These are phyloP conservation scores for Achaetomium macrosporum DNA, from an alignment of 2,329 filamentous ascomycete genomes.

Conservation along the genomic window DNA sequence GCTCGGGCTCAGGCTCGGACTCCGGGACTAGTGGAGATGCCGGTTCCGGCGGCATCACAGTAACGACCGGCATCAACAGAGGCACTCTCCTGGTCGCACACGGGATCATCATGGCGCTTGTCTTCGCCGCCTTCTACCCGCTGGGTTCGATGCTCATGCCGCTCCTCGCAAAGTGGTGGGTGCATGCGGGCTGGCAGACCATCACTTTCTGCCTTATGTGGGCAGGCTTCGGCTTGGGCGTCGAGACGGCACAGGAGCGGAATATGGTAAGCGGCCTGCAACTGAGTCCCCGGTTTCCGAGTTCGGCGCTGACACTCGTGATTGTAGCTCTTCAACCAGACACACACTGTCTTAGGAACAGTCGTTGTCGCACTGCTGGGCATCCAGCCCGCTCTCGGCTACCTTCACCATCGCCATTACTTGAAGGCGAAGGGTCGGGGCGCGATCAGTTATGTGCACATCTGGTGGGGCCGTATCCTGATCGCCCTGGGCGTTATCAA, in stretches of 20 bases:
- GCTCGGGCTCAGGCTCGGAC: conserved; percentile 10
- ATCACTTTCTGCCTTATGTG: conserved; percentile 53
- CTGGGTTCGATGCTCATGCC: conserved; percentile 57
- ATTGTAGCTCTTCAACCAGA: conserved; percentile 43
- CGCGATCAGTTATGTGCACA: conserved; percentile 49
- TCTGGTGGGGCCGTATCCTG: conserved; percentile 56
- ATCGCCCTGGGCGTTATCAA: conserved; percentile 57
- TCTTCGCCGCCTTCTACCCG: conserved; percentile 54
- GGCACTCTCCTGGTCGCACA: conserved; percentile 38
- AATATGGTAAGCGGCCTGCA: conserved; percentile 36
- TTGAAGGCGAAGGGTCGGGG: conserved; percentile 42
- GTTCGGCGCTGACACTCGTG: conserved; percentile 14
- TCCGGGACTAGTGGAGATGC: conserved; percentile 10
- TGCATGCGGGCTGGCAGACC: conserved; percentile 53
- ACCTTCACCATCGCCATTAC: conserved; percentile 52
- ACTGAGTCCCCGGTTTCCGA: background rate
- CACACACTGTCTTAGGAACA: conserved; percentile 53
- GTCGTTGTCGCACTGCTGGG: conserved; percentile 48
- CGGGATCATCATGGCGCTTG: conserved; percentile 56
- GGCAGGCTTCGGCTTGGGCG: conserved; percentile 53
- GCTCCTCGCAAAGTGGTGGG: conserved; percentile 48
- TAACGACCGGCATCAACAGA: background rate
- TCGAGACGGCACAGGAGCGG: conserved; percentile 39
- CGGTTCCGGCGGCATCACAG: conserved; percentile 16
- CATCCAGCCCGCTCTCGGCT: conserved; percentile 54